These are phyloP conservation scores for Euphorbia lathyris DNA, from an alignment of 345 rosid species.

Conservation along the genomic window DNA sequence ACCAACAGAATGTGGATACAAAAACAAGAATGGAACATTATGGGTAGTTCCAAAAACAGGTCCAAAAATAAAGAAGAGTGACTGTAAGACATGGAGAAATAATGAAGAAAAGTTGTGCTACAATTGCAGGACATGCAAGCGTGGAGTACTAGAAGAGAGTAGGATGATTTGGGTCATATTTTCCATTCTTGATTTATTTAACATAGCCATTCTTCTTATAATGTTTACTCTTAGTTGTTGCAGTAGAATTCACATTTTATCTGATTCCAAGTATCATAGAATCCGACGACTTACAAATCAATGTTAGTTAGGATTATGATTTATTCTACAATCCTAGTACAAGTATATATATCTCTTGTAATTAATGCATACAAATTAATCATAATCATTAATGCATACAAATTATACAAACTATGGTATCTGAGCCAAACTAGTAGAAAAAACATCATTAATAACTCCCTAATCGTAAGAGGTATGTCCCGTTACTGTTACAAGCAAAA, in stretches of 20 bases:
- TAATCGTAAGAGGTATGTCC: too few species aligned
- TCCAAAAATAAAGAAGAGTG: constrained; percentile 7
- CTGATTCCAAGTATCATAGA: neutral
- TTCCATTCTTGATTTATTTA: constrained; percentile 10
- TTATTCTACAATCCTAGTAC: too few species aligned
- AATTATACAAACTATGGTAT: too few species aligned
- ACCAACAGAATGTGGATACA: constrained; percentile 33
- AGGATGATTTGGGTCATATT: constrained; percentile 6
- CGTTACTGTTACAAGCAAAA: too few species aligned
- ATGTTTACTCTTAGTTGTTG: constrained; percentile 8
- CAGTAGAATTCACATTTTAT: constrained; percentile 3
- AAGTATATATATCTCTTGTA: too few species aligned
- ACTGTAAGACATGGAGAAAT: constrained; percentile 39
- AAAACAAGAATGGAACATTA: constrained; percentile 26
- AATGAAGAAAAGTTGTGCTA: constrained; percentile 32
- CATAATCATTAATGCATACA: too few species aligned
- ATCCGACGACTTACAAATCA: too few species aligned
- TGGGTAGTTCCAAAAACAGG: constrained; percentile 12
- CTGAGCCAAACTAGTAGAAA: too few species aligned
- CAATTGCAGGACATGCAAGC: constrained; percentile 47
- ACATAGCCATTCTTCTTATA: constrained; percentile 2
- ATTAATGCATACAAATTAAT: too few species aligned
- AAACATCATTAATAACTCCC: too few species aligned
- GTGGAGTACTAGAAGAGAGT: constrained; percentile 13
- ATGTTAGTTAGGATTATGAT: too few species aligned